Percentiles rank a stretch among this genome's conserved stretches.
Conservation (phyloP, 352 stramenopile species). For the Pythium angustatum region DNA sequence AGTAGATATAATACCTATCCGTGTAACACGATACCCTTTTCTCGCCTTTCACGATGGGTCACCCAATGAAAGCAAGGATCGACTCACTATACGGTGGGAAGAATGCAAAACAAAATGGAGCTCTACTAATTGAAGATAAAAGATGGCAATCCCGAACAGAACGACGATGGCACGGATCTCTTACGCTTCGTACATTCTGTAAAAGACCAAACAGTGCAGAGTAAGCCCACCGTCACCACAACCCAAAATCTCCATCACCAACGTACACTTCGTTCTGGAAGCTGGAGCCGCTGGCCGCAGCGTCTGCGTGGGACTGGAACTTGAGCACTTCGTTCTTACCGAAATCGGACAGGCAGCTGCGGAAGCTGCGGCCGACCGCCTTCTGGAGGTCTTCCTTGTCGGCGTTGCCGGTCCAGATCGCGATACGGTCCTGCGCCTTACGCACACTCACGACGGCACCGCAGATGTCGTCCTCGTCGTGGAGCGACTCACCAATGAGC, state of each 20-base stretch:
- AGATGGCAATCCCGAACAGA: constrained; percentile 27
- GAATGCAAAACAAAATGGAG: constrained; percentile 23
- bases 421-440: constrained; percentile 94
- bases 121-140: constrained; percentile 36
- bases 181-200: constrained; percentile 87
- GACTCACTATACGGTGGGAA: neutral
- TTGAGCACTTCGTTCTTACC: constrained; percentile 89
- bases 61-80: neutral
- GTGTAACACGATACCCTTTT: constrained; percentile 18
- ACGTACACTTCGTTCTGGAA: constrained; percentile 92
- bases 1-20: constrained; percentile 31
- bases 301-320: constrained; percentile 88
- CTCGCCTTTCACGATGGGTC: neutral
- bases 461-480: constrained; percentile 94
- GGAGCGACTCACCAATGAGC: constrained; percentile 95
- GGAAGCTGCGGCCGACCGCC: constrained; percentile 80
- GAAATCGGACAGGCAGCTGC: constrained; percentile 76
- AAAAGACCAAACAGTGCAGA: constrained; percentile 2
- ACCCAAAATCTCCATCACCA: neutral
- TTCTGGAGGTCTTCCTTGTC: constrained; percentile 73
- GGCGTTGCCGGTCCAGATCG: constrained; percentile 92
- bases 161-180: constrained; percentile 23
- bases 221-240: neutral
- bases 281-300: constrained; percentile 85
- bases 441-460: constrained; percentile 95